Conservation (phyloP, 345 rosid genomes). For the Firmiana major region DNA sequence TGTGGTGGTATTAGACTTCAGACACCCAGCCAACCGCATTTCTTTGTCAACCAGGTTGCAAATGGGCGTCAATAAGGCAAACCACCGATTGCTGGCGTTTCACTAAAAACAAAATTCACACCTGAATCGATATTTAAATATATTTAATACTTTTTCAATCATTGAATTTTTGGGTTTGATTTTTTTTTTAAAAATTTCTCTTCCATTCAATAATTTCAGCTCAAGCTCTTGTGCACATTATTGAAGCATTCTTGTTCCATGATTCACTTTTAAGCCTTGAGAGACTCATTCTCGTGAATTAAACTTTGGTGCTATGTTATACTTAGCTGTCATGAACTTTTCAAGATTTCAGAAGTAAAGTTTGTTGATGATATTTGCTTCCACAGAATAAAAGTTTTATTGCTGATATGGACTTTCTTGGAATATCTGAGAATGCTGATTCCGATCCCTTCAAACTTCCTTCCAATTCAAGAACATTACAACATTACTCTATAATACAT, state of each 20-base stretch:
- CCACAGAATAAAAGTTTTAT: background rate
- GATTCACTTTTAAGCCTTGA: background rate
- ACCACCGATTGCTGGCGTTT: background rate
- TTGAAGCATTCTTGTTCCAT: background rate
- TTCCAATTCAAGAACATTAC: background rate
- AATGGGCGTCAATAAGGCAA: background rate
- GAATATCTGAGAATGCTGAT: too few species aligned
- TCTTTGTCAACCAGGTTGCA: background rate
- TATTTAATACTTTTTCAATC: too few species aligned
- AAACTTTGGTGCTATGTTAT: background rate
- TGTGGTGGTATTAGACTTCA: background rate
- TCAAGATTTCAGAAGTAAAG: background rate
- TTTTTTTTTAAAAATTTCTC: too few species aligned
- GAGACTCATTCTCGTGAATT: background rate
- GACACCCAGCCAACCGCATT: background rate
- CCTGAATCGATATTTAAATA: too few species aligned
- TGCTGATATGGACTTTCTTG: background rate
- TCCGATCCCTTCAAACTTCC: background rate
- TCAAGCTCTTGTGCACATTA: background rate
- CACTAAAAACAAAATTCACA: background rate
- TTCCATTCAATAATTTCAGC: too few species aligned
- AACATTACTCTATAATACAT: background rate
- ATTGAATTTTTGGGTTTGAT: too few species aligned
- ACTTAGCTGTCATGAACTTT: conserved; percentile 1
- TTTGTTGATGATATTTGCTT: background rate